Evolutionary conservation across 305 asterid species (phyloP), one percentile per base, ranked within the genome.

Genomic region (Rubia tinctorum): DNA sequence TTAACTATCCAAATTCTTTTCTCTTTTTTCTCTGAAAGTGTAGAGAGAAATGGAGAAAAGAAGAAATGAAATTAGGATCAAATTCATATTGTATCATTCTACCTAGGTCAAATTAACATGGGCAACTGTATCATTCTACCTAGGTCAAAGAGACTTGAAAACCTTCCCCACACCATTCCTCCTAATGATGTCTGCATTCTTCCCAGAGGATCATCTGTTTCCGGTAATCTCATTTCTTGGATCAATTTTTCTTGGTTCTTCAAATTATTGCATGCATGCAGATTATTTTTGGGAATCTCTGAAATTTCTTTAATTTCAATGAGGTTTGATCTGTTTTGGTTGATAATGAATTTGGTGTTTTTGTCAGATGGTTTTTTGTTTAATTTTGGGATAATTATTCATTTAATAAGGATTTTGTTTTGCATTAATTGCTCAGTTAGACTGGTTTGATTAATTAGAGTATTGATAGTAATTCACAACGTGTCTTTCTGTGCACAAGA

Each of bases 71-170:
- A 55, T 30, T 18, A 15, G 55, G 14, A 44, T 40, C 8, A 42
- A 34, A 34, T 34, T 51, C 53, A 8, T 12, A 60, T 68, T 44
- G 37, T 47, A 8, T 42, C 37, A 5, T 1, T 2, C 39, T 5
- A 30, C n/a, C n/a, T n/a, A n/a, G 30, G 58, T 51, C 59, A 51
- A 7, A 37, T 39, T 12, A 71, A 67, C 27, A 73, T 77, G 74
- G 77, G 81, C 25, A 77, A 77, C 70, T 77, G 77, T 63, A 44
- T 77, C 53, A n/a, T 8, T 7, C 60, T 18, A 15, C 51, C 55
- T 67, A 8, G 69, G 45, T 23, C 45, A 13, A 68, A 76, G 72
- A 76, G 15, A 63, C 62, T 40, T 22, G 71, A 66, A 8, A 51
- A 18, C 45, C 37, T 30, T 66, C 23, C 8, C 14, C 66, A 60